Evolutionary conservation across 1,284 basidiomycete genomes (phyloP), one percentile per base, ranked within the genome.

Genomic region (Blastosporella zonata): DNA sequence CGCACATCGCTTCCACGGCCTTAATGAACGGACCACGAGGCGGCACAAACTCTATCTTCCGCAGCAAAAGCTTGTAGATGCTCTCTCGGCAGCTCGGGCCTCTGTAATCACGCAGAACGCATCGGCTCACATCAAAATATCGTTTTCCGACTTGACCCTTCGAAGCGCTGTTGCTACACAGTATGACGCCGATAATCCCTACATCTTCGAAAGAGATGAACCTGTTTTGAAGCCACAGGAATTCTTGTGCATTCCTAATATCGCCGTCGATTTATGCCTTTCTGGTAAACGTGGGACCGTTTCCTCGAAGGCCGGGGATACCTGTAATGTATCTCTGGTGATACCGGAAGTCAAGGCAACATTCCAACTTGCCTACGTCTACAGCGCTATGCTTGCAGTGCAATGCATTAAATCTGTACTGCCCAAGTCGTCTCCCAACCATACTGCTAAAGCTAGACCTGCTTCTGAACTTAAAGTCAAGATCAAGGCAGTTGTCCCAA

Each of bases 311-410:
- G 36, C 47, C 4, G 56, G 60, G 43, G 67, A 77, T 51, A 63
- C 61, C 18, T 71, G 73, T 50, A 67, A 77, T 18, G 57, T 77
- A 8, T 63, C 62, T 2, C 52, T 76, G 28, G 58, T 68, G 22
- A 59, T 77, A 6, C 69, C 71, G 20, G 66, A 72, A 25, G 56
- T 79, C 18, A 66, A 71, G 6, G 59, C 74, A 25, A 75, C 75
- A 37, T 72, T 86, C 57, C 78, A 83, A 55, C 71, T 95, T 28
- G 78, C 82, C 10, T 84, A 90, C 62, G 70, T 87, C 15, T 95
- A 94, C 62, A 86, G 84, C 59, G 57, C 75, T 8, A 73, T 96
- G 34, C 72, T 93, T 40, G 87, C 87, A 8, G 54, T 78, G 2
- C 72, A 80, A 29, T 79, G 80, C 0, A 45, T 88, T 33, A 75